Evolutionary conservation across 306 rosid species (phyloP), one percentile per base, ranked within the genome.

Genomic region (Vigna unguiculata): DNA sequence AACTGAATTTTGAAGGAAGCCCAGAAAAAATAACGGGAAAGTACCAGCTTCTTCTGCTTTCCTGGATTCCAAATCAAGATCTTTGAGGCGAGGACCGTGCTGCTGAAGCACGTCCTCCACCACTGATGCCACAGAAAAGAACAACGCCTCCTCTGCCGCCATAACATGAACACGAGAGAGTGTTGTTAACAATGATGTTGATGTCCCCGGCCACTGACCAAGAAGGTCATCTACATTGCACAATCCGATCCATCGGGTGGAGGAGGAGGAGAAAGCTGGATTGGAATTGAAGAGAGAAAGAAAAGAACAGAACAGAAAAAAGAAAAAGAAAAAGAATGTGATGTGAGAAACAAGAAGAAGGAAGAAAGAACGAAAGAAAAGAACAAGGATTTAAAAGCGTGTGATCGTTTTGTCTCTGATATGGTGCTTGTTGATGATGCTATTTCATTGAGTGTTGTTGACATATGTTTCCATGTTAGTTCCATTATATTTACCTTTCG

Each of bases 21-120:
- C 45, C 21, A 25, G 14, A 46, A 60, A 17, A 64, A 49, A 20
- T 4, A 4, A 34, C 3, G 43, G 48, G 19, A 53, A 59, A 49
- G 7, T 87, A 95, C 98, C 98, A 46, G 91, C 92, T 92, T 95
- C 95, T 85, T 95, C 89, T 2, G 97, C 90, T 86, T 85, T 89
- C 47, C 97, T 86, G 34, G 84, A 90, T 71, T 88, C 96, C 82
- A 90, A 90, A 88, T 92, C 95, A 58, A 95, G 92, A 82, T 83
- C 95, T 49, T 90, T 79, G 84, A 67, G 84, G 15, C 91, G 87
- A 82, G 71, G 77, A 12, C 96, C 92, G 19, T 95, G 97, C 72
- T 89, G 97, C 64, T 90, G 96, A 62, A 95, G 98, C 72, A 95
- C 97, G 74, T 95, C 90, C 75, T 95, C 96, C 85, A 95, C 91